Conservation (phyloP, 768 basidiomycete genomes). For the Rhizopogon vinicolor region DNA sequence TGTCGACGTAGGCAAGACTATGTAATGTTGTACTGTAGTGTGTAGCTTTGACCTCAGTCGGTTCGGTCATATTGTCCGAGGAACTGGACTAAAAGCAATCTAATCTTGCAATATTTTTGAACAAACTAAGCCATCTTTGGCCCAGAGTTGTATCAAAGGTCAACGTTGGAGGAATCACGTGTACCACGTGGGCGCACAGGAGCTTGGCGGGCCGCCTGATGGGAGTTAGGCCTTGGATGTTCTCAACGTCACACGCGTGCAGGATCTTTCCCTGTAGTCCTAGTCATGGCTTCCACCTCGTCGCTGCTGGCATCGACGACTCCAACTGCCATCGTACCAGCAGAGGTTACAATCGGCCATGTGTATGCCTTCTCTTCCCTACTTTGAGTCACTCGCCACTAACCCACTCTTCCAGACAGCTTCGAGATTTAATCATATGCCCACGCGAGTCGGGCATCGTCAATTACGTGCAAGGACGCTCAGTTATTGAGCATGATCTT, state of each 20-base stretch:
- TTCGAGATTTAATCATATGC: constrained; percentile 76
- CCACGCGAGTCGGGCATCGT: constrained; percentile 62
- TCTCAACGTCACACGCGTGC: neutral
- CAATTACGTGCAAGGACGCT: constrained; percentile 50
- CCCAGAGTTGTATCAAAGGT: neutral
- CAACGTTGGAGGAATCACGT: neutral
- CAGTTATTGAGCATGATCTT: constrained; percentile 61
- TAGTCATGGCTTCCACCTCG: constrained; percentile 44
- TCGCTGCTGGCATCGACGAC: constrained; percentile 37
- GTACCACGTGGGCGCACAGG: neutral
- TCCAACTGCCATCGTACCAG: constrained; percentile 36
- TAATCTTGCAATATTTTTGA: neutral
- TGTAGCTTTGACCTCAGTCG: no score
- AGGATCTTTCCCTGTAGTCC: neutral
- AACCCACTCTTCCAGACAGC: constrained; percentile 43
- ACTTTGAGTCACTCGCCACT: neutral
- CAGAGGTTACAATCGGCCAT: constrained; percentile 55
- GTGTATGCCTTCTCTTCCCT: constrained; percentile 33
- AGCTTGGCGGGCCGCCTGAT: neutral
- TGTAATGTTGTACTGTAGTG: no score
- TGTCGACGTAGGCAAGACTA: neutral
- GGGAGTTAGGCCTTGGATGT: neutral
- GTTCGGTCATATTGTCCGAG: neutral
- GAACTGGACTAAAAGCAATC: neutral
- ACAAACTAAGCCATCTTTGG: neutral